Evolutionary conservation across 345 rosid genomes (phyloP), one percentile per base, ranked within the genome.

Genomic region (Atalantia buxifolia): DNA sequence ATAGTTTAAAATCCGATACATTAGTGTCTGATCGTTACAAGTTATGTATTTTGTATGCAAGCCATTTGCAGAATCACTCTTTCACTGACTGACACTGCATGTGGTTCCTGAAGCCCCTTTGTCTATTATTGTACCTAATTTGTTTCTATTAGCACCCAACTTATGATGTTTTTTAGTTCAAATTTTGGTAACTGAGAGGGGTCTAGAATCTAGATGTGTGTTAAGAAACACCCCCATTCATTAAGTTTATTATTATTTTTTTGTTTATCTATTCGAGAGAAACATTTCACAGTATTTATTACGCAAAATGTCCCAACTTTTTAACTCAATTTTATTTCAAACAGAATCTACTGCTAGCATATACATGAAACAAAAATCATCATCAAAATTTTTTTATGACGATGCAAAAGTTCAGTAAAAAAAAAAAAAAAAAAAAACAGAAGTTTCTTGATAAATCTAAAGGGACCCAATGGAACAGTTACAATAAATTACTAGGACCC

Each of bases 41-140:
- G 57, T 18, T 4, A 53, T 53, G 22, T 53, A 42, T 36, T n/a
- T 66, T n/a, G 35, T 33, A 16, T 33, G 40, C 8, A 18, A 31
- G 13, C 35, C 36, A 33, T 66, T 67, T 48, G 77, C 55, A 77
- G 71, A 68, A 67, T 27, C 76, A 67, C 45, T 64, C 40, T 19
- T 21, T 22, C 64, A 31, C 22, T 75, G 48, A 31, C 22, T 75
- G 48, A 57, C 72, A 79, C 25, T 73, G 77, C 84, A 79, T 81
- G 81, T 79, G 83, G 4, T 81, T 50, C 3, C 73, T 69, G 76
- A 79, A 74, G 56, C 69, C 28, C 42, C 35, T 69, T 79, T 38
- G 35, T 63, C 45, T 40, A 12, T 66, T 7, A 10, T 28, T 64
- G 60, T n/a, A 25, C 59, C 60, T 62, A 40, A 74, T 63, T 27